Evolutionary conservation across 2,329 filamentous ascomycete species (phyloP).

Genomic region (Rosellinia necatrix): DNA sequence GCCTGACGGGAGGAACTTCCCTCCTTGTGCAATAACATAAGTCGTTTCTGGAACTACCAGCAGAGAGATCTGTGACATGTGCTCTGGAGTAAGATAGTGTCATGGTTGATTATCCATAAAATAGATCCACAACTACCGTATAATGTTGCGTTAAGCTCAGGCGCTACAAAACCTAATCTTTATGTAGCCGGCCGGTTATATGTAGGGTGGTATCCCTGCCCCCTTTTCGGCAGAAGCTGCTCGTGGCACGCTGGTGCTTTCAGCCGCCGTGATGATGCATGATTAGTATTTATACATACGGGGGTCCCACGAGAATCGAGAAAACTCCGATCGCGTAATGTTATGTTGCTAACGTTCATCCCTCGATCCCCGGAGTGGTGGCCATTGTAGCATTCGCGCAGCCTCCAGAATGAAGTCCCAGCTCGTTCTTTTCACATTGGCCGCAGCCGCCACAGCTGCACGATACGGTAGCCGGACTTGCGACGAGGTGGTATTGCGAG

Average conservation of each 20-base stretch:
- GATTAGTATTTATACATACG: neutral
- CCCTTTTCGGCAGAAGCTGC: constrained; percentile 4
- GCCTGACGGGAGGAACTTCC: too few species aligned
- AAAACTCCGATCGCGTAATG: too few species aligned
- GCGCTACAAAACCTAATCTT: neutral
- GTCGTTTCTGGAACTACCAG: too few species aligned
- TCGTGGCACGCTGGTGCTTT: neutral
- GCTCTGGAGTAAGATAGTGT: too few species aligned
- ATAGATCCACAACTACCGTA: too few species aligned
- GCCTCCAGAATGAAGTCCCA: neutral
- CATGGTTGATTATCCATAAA: too few species aligned
- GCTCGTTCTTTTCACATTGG: neutral
- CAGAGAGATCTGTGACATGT: too few species aligned
- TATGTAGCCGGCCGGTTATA: constrained; percentile 17
- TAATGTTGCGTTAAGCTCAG: too few species aligned
- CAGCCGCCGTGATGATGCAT: neutral
- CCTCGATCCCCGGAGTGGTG: neutral
- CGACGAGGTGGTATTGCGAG: constrained; percentile 31
- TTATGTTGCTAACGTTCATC: too few species aligned
- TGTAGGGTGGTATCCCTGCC: constrained; percentile 1
- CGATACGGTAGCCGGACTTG: constrained; percentile 21
- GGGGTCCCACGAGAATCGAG: neutral
- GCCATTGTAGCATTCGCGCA: neutral
- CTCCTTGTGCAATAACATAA: too few species aligned
- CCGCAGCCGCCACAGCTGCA: neutral